A percentile compares a stretch with the other conserved stretches of the same genome.
phyloP scores from a whole-genome alignment of 768 basidiomycete genomes.

The Lentinula sp. region DNA sequence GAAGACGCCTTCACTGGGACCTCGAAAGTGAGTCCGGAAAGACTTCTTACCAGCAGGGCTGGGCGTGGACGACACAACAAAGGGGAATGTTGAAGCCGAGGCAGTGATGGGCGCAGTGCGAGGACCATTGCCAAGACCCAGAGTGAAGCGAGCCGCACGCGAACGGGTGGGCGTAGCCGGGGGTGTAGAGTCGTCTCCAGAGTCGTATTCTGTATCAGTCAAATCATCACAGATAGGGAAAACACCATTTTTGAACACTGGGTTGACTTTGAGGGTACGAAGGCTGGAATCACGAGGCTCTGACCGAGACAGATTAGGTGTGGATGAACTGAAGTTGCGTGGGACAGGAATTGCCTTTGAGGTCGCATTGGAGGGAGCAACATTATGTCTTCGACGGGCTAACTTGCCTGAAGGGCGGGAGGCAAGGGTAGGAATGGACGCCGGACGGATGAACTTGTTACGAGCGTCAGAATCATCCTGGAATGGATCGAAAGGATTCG shows the following conservation, averaged over 20 bases:
- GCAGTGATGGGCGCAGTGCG: conserved; percentile 46
- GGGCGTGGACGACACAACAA: conserved; percentile 33
- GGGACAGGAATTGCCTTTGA: conserved; percentile 48
- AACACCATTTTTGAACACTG: conserved; percentile 25
- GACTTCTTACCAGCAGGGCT: conserved; percentile 24
- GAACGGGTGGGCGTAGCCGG: conserved; percentile 53
- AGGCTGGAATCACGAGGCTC: conserved; percentile 29
- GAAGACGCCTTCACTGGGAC: conserved; percentile 73
- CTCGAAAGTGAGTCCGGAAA: conserved; percentile 43
- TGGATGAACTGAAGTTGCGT: conserved; percentile 16
- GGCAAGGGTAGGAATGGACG: conserved; percentile 32
- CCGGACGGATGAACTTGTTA: conserved; percentile 13
- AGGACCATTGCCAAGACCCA: conserved; percentile 31
- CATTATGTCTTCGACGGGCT: conserved; percentile 48
- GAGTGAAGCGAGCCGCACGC: conserved; percentile 13
- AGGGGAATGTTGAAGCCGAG: conserved; percentile 29
- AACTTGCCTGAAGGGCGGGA: conserved; percentile 48
- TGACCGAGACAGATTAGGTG: conserved; percentile 38
- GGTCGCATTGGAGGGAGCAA: conserved; percentile 25
- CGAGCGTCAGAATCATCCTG: conserved; percentile 22
- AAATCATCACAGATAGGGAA: conserved; percentile 76
- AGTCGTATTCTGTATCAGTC: conserved; percentile 36
- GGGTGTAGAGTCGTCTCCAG: conserved; percentile 29
- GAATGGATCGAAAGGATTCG: conserved; percentile 45
- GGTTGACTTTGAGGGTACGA: conserved; percentile 24